Conservation (phyloP, 2,329 filamentous ascomycete genomes). For the Zarea fungicola region DNA sequence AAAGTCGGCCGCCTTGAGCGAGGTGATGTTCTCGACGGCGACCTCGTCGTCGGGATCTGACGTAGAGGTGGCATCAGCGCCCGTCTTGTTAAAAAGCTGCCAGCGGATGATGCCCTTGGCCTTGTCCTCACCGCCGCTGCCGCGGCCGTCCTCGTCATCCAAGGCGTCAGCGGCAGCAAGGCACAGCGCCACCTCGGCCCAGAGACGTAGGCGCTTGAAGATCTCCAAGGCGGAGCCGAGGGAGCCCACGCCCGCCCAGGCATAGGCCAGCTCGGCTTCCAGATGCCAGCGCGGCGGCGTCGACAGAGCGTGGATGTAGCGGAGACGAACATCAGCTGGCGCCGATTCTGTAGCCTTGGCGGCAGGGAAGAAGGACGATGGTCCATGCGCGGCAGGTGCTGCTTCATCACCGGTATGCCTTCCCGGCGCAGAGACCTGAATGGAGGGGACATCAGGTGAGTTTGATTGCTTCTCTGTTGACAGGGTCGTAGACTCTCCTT, state of each 20-base stretch:
- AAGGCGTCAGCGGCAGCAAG: slow-evolving; percentile 59
- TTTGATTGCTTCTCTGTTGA: slow-evolving; percentile 19
- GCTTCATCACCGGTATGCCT: slow-evolving; percentile 19
- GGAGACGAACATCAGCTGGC: slow-evolving; percentile 66
- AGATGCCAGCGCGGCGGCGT: slow-evolving; percentile 90
- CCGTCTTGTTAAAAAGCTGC: slow-evolving; percentile 68
- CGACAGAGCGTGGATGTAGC: slow-evolving; percentile 77
- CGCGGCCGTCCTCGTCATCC: slow-evolving; percentile 52
- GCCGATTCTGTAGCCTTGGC: slow-evolving; percentile 73
- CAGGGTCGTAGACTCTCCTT: slow-evolving; percentile 25
- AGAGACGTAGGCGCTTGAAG: slow-evolving; percentile 87
- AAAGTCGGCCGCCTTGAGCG: slow-evolving; percentile 49
- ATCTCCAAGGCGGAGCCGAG: slow-evolving; percentile 89
- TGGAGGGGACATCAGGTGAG: slow-evolving; percentile 37
- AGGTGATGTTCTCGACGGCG: slow-evolving; percentile 44
- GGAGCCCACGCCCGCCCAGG: slow-evolving; percentile 88
- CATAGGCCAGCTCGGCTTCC: slow-evolving; percentile 83
- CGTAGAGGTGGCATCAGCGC: slow-evolving; percentile 21
- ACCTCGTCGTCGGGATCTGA: slow-evolving; percentile 47
- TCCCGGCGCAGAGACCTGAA: slow-evolving; percentile 38
- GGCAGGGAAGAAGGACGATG: slow-evolving; percentile 76
- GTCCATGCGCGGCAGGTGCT: slow-evolving; percentile 31
- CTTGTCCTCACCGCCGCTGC: slow-evolving; percentile 66
- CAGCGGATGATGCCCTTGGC: slow-evolving; percentile 71
- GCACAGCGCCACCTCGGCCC: slow-evolving; percentile 92